Conservation (phyloP, 148 eudicot species). For the Vaccinium macrocarpon region DNA sequence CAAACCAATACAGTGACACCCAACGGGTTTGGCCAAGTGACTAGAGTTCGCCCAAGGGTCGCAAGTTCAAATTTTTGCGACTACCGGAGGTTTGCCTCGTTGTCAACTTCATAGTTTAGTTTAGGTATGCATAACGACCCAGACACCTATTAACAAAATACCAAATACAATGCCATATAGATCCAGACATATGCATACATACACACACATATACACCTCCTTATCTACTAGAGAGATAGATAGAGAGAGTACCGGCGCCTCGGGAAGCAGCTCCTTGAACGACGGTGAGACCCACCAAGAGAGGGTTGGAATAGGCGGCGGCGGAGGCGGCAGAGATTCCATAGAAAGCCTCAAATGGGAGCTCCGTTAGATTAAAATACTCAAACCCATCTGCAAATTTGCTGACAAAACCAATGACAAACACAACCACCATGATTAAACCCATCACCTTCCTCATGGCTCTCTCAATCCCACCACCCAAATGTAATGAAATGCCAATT, state of each 20-base stretch:
- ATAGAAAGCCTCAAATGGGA: constrained; percentile 39
- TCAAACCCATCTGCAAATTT: constrained; percentile 35
- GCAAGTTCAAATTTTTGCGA: too few relatives aligned
- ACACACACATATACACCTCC: neutral
- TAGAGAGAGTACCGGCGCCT: constrained; percentile 69
- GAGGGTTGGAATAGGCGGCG: constrained; percentile 26
- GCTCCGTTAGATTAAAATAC: constrained; percentile 28
- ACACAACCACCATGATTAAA: constrained; percentile 18
- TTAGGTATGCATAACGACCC: too few relatives aligned
- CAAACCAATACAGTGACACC: too few relatives aligned
- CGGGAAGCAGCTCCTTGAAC: constrained; percentile 78
- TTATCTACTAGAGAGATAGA: neutral
- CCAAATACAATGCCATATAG: neutral
- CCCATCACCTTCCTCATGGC: constrained; percentile 22
- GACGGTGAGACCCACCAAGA: constrained; percentile 76
- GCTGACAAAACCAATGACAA: constrained; percentile 29
- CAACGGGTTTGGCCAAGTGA: too few relatives aligned
- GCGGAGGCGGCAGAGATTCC: constrained; percentile 38
- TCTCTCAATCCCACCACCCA: neutral
- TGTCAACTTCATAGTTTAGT: too few relatives aligned
- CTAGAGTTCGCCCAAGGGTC: too few relatives aligned
- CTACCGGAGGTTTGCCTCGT: too few relatives aligned
- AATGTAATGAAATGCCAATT: neutral
- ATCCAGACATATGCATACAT: neutral
- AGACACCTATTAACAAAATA: too few relatives aligned